These are phyloP conservation scores for Brettanomyces custersianus DNA, from an alignment of 805 yeast genomes.

Conservation along the genomic window DNA sequence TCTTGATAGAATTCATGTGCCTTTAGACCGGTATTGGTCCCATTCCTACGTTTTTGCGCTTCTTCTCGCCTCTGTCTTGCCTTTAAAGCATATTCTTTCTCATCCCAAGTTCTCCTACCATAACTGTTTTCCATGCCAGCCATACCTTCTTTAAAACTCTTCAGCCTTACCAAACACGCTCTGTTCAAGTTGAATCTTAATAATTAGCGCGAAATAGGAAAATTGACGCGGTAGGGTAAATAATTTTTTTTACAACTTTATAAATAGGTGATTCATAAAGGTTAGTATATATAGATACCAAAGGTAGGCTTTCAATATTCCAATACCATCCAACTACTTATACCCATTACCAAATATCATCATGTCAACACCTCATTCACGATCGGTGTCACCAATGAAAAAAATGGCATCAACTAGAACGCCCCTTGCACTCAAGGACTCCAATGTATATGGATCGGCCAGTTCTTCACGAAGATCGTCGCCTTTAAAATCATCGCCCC, in stretches of 20 bases:
- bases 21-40: neutral
- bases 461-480: conserved; percentile 1
- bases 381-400: neutral
- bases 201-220: no score
- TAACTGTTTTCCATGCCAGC: conserved; percentile 6
- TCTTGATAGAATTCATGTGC: conserved; percentile 14
- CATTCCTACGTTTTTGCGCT: conserved; percentile 11
- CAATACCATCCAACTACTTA: no score
- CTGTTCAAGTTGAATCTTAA: no score
- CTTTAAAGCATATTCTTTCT: conserved; percentile 47
- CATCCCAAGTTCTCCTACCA: conserved; percentile 71
- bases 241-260: no score
- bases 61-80: conserved; percentile 27
- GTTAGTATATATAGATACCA: no score
- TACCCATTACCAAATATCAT: no score
- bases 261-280: no score
- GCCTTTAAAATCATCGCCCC: neutral
- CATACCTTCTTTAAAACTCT: no score
- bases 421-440: conserved; percentile 2
- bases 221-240: no score
- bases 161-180: no score
- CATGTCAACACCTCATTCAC: no score
- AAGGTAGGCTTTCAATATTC: no score
- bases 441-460: conserved; percentile 2
- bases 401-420: neutral